These are phyloP conservation scores for Pseudogymnoascus sp. DNA, from an alignment of 2,329 filamentous ascomycete genomes.

Conservation along the genomic window DNA sequence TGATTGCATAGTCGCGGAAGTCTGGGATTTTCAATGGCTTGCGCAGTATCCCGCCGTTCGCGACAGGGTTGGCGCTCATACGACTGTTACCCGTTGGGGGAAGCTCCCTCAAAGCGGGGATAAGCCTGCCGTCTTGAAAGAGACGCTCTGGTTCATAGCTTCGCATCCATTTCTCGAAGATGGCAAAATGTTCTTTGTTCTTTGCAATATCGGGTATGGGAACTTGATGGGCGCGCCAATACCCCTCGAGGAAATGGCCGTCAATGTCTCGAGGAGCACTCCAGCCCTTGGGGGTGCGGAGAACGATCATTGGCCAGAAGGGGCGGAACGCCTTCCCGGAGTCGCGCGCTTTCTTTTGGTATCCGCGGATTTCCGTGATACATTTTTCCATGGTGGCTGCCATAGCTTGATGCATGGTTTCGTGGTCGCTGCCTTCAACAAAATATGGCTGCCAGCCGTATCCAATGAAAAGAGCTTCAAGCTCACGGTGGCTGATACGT, in stretches of 20 bases:
- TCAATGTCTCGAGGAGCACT: slow-evolving; percentile 65
- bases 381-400: slow-evolving; percentile 66
- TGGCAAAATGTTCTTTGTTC: slow-evolving; percentile 56
- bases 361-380: slow-evolving; percentile 57
- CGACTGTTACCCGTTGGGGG: slow-evolving; percentile 57
- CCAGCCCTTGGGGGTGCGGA: slow-evolving; percentile 74
- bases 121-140: slow-evolving; percentile 57
- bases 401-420: slow-evolving; percentile 77
- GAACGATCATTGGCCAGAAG: slow-evolving; percentile 70
- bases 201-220: slow-evolving; percentile 62
- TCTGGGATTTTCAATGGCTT: slow-evolving; percentile 62
- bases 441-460: slow-evolving; percentile 77
- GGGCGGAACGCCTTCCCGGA: slow-evolving; percentile 62
- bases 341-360: slow-evolving; percentile 64
- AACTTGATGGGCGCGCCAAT: slow-evolving; percentile 71
- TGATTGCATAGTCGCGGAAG: slow-evolving; percentile 59
- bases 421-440: slow-evolving; percentile 65
- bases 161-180: slow-evolving; percentile 69
- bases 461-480: slow-evolving; percentile 59
- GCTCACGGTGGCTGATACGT: slow-evolving; percentile 65
- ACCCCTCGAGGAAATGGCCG: slow-evolving; percentile 64
- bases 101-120: slow-evolving; percentile 53
- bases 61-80: slow-evolving; percentile 71
- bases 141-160: slow-evolving; percentile 66
- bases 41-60: slow-evolving; percentile 60